These are phyloP conservation scores for Emericellopsis atlantica DNA, from an alignment of 2,329 filamentous ascomycete species.

Conservation along the genomic window DNA sequence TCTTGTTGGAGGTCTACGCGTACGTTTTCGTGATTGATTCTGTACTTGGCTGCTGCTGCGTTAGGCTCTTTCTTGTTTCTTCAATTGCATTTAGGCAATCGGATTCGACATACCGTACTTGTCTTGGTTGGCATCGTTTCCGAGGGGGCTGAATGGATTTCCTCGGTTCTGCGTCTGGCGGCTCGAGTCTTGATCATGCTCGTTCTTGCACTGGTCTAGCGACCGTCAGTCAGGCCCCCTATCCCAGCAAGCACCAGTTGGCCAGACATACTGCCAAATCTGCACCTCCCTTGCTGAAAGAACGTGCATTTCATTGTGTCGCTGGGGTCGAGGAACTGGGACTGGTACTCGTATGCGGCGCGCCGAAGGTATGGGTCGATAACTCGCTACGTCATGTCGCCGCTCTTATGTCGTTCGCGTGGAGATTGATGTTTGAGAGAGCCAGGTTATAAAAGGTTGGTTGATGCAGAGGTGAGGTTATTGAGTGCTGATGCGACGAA, in stretches of 20 bases:
- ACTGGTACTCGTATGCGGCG: no score
- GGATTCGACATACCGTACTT: no score
- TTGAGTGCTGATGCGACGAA: no score
- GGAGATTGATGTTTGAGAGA: no score
- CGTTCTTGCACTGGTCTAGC: constrained; percentile 39
- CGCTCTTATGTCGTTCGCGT: no score
- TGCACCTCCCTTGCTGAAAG: constrained; percentile 38
- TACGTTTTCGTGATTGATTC: constrained; percentile 46
- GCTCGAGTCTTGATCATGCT: constrained; percentile 24
- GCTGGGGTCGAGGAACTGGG: not conserved
- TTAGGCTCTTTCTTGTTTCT: not conserved
- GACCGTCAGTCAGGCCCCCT: not conserved
- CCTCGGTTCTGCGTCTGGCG: no score
- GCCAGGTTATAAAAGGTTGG: no score
- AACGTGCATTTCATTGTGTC: constrained; percentile 29
- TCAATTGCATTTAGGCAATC: not conserved
- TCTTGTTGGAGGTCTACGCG: constrained; percentile 56
- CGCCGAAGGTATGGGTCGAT: no score
- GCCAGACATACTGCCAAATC: constrained; percentile 32
- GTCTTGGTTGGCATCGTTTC: no score
- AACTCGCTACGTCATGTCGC: no score
- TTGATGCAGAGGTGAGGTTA: no score
- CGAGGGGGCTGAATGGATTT: no score
- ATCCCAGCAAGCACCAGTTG: not conserved
- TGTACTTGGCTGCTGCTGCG: constrained; percentile 24